A percentile compares a stretch with the other conserved stretches of the same genome.
Evolutionary conservation across 2,329 filamentous ascomycete species (phyloP).

Genomic region (Allantophomopsis lycopodina): DNA sequence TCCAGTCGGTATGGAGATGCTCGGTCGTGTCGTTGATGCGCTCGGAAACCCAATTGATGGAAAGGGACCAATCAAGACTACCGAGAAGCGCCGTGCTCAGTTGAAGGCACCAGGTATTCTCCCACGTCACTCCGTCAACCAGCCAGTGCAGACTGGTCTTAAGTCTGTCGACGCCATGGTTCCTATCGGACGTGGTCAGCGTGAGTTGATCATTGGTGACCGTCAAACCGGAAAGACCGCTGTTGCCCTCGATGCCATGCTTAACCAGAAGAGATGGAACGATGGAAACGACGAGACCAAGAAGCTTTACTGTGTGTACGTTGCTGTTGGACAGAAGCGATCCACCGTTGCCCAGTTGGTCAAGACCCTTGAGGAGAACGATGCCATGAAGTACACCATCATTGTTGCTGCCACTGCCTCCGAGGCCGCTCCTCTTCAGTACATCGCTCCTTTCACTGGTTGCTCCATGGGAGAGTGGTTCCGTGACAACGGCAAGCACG

Average conservation of each 20-base stretch:
- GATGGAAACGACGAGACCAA: slow-evolving; percentile 70
- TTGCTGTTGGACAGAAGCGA: slow-evolving; percentile 98
- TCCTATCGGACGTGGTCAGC: slow-evolving; percentile 98
- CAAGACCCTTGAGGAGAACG: slow-evolving; percentile 99
- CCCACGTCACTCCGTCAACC: slow-evolving; percentile 90
- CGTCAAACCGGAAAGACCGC: slow-evolving; percentile 99
- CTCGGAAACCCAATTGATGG: slow-evolving; percentile 99
- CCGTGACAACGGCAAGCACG: slow-evolving; percentile 75
- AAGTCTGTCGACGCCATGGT: slow-evolving; percentile 99
- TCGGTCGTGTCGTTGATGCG: slow-evolving; percentile 96
- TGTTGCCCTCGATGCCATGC: slow-evolving; percentile 92
- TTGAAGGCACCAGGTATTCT: slow-evolving; percentile 98
- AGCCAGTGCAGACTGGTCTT: slow-evolving; percentile 98
- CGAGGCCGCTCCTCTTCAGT: slow-evolving; percentile 90
- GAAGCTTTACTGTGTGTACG: slow-evolving; percentile 99
- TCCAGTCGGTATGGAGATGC: slow-evolving; percentile 80
- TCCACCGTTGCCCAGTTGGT: slow-evolving; percentile 98
- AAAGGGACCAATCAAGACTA: slow-evolving; percentile 93
- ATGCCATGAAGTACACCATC: slow-evolving; percentile 96
- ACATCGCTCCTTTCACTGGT: slow-evolving; percentile 87
- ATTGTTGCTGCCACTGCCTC: slow-evolving; percentile 93
- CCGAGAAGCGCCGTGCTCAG: slow-evolving; percentile 88
- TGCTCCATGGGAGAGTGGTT: slow-evolving; percentile 49
- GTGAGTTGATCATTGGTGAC: slow-evolving; percentile 99
- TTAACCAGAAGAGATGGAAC: slow-evolving; percentile 99